Evolutionary conservation across 352 stramenopile genomes (phyloP), one percentile per base, ranked within the genome.

Genomic region (Blastocystis sp.): DNA sequence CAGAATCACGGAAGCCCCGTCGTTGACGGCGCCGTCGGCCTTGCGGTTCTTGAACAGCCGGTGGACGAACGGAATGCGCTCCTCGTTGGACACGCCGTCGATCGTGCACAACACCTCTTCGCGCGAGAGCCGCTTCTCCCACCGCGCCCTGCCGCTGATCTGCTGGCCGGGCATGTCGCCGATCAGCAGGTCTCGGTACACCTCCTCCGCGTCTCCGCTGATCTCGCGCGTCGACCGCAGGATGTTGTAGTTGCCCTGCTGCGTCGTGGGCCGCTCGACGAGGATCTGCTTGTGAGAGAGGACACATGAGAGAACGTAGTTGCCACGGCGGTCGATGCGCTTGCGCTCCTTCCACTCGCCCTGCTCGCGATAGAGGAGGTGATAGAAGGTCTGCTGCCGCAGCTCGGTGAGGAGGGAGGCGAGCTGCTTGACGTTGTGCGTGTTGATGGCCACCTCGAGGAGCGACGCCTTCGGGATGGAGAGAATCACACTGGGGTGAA

Each of bases 221-320:
- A 84, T 62, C 61, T 84, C 74, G 41, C 74, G 74, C 17, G 74
- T 84, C 17, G 74, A 84, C 53, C 74, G 74, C 11, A 84, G 74
- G 21, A 84, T 34, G 56, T 48, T 84, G 61, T 70, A 84, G 60
- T 84, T 84, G 17, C 74, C 74, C 48, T 69, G 56, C 41, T 62
- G 74, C 40, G 60, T 14, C 5, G 34, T 40, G 52, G 74, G 74
- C 23, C 66, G 65, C 23, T 84, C 74, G 10, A 84, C 45, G 28
- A 84, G 56, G 53, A 84, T 84, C 74, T 84, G 48, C 9, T 7
- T 19, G 9, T 67, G 56, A 70, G 34, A 41, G 9, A 11, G 52
- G 9, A 7, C 1, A 17, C 10, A 34, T 38, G 38, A 9, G 9
- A 10, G 2, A 67, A 84, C 74, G 34, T 84, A 84, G 74, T 84